Base-by-base conservation (phyloP, 352 stramenopile species). In the Thalassiosira hispida region DNA sequence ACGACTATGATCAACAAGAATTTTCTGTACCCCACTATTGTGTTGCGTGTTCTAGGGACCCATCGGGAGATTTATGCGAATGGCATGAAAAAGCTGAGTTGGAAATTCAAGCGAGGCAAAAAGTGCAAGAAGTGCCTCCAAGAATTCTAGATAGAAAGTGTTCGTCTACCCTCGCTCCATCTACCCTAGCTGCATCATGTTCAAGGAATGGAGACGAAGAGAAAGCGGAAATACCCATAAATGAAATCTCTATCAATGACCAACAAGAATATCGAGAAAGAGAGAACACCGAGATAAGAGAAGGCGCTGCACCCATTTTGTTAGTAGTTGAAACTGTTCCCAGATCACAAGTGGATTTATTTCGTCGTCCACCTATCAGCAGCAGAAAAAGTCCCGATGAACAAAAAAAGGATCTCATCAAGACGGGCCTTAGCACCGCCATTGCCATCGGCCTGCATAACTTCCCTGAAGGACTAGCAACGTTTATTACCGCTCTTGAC, bases 391-490 rank as follows among this genome's bases (percentile, higher is more conserved):
- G n/a, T 25, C n/a, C 55, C 38, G 23, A 84, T 22, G 16, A 81
- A 9, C 71, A 87, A 27, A 52, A 90, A 31, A 85, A 78, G 42
- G 86, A 87, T 42, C 83, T 98, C 23, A 85, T 96, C 14, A 85
- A 89, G 29, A 96, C 97, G 90, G 95, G 96, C 22, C 59, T 98
- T 5, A 92, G 96, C 42, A 98, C 95, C 1, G 97, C 96, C 1
- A 65, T 98, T 4, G 95, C 97, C 0, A 97, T 99, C 62, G 95
- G 83, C 27, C 83, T 97, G 47, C 96, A 98, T 87, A 98, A 98
- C 78, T 95, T 98, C 29, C 96, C 96, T 6, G 96, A 98, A 79
- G 96, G 96, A 18, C 93, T 98, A 33, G 96, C 96, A 4, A 98
- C 96, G 0, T 98, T 97, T 76, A 96, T 98, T 16, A 95, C 93